Evolutionary conservation across 177 flowering plant species (phyloP), one percentile per base, ranked within the genome.

Genomic region (Vitis hybrid): DNA sequence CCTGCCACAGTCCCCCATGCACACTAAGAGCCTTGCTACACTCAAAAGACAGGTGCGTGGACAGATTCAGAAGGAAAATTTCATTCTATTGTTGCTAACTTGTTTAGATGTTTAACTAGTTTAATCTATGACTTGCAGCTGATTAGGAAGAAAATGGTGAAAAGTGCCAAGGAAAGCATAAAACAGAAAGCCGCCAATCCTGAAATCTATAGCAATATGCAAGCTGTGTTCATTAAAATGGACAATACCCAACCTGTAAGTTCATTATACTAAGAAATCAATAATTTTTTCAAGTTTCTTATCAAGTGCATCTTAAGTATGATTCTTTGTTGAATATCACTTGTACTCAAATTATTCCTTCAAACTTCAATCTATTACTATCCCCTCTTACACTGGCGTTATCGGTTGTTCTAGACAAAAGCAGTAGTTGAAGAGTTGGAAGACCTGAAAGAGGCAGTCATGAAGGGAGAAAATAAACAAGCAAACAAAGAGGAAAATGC

Each of bases 121-220:
- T 32, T 54, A 32, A 51, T 61, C 27, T 7, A 3, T 55, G 58
- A 13, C 9, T 49, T 76, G 70, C 81, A 92, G 96, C 70, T 87
- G 75, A 84, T 88, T 2, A 79, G 86, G n/a, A 87, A 77, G 84
- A 88, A 85, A 78, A 91, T 92, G 96, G 88, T 89, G 32, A 30
- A 80, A 68, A 82, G 83, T 71, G 96, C 92, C 18, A 92, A 91
- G 74, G 90, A 92, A 71, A 64, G 90, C 82, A 91, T 92, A 17
- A 76, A 82, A 71, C 70, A 71, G 67, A 80, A 88, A 58, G 90
- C 83, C 15, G 87, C 78, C 73, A 81, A 80, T 65, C 74, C 85
- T 14, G 96, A 92, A 79, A 87, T 92, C 15, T 91, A 89, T 71
- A 87, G 86, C 52, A 82, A 84, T 66, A 88, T 91, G 92, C 88